Base-by-base conservation (phyloP, 1,284 basidiomycete genomes). In the Malassezia japonica region DNA sequence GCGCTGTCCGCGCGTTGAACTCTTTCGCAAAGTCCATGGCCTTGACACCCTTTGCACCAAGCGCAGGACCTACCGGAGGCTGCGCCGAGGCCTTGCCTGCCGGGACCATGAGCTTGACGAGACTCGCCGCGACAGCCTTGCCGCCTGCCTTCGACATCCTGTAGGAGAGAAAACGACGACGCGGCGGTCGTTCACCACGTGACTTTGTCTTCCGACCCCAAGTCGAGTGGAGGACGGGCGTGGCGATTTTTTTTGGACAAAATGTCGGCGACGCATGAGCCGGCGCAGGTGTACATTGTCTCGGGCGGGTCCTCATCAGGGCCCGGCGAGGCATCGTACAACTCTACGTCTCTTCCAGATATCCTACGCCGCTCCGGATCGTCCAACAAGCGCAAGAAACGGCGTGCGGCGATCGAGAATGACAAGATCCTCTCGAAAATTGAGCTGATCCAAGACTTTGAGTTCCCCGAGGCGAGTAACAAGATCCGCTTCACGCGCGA, bases 1-100 rank as follows among this genome's bases (percentile, higher is more conserved):
- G 85, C 18, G 87, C 85, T 81, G 83, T 49, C 86, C 89, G 75
- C 88, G 63, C 69, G 53, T 72, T 72, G 55, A 71, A 71, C 40
- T 67, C 61, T 43, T 96, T 98, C 78, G 90, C 94, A 74, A 98
- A 99, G 77, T 99, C 94, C 84, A 98, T 98, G 16, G 91, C 92
- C 77, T 96, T 96, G 61, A 99, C 90, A 67, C 94, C 94, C 71
- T 89, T 84, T 60, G 94, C 91, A 78, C 94, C 94, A 46, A 96
- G 82, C 18, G 91, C 91, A 47, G 94, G 92, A 64, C 92, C 94
- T 46, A 98, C 86, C 16, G 92, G 92, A 40, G 92, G 92, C 48
- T 89, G 88, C 18, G 92, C 91, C 21, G 89, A 84, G 29, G 92
- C 92, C 74, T 95, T 95, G 35, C 90, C 91, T 29, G 92, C 92